These are phyloP conservation scores for Leucogyrophana mollusca DNA, from an alignment of 768 basidiomycete species.

Conservation along the genomic window DNA sequence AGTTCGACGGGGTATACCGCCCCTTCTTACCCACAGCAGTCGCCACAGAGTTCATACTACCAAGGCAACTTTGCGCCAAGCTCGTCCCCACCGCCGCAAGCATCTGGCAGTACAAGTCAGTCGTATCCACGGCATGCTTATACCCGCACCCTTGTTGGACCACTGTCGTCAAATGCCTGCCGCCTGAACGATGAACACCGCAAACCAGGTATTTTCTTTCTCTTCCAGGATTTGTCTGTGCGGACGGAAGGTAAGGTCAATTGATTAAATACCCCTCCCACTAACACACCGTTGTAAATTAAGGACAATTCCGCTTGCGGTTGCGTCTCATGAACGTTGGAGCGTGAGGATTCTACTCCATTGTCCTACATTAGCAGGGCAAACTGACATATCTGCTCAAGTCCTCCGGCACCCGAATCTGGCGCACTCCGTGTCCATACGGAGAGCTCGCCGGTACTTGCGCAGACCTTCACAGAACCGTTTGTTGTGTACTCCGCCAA, in stretches of 20 bases:
- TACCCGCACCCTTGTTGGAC: slow-evolving; percentile 88
- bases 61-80: slow-evolving; percentile 23
- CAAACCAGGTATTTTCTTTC: slow-evolving; percentile 87
- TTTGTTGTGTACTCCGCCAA: slow-evolving; percentile 92
- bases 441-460: slow-evolving; percentile 71
- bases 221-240: slow-evolving; percentile 92
- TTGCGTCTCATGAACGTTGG: slow-evolving; percentile 89
- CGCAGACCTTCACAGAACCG: slow-evolving; percentile 78
- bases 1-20: slow-evolving; percentile 19
- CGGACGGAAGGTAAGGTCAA: slow-evolving; percentile 77
- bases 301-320: slow-evolving; percentile 83
- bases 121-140: slow-evolving; percentile 68
- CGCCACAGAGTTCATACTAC: slow-evolving; percentile 29
- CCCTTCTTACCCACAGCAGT: slow-evolving; percentile 25
- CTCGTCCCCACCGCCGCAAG: slow-evolving; percentile 30
- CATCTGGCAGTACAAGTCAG: slow-evolving; percentile 30
- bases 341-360: slow-evolving; percentile 63
- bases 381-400: slow-evolving; percentile 30
- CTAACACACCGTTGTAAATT: slow-evolving; percentile 15
- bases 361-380: slow-evolving; percentile 11
- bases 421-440: slow-evolving; percentile 67
- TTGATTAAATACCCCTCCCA: slow-evolving; percentile 22
- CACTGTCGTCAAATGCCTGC: slow-evolving; percentile 83
- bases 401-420: slow-evolving; percentile 70
- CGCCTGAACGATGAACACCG: slow-evolving; percentile 83